phyloP scores from a whole-genome alignment of 2,329 filamentous ascomycete species.

The Pseudogymnoascus sp. region DNA sequence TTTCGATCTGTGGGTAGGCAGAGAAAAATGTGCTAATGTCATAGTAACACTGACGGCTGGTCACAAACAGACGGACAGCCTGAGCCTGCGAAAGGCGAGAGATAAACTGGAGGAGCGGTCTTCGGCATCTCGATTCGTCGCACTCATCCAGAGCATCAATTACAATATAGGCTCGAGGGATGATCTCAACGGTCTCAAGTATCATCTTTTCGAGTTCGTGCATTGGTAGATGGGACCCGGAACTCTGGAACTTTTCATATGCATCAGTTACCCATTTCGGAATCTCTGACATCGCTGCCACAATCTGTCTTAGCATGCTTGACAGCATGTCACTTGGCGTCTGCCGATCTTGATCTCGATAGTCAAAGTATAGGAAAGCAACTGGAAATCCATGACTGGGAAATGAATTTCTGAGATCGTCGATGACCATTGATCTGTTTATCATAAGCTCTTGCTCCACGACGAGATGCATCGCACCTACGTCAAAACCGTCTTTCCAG shows the following conservation, averaged over 20 bases:
- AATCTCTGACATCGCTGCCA: constrained; percentile 13
- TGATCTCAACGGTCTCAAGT: neutral
- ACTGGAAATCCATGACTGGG: constrained; percentile 12
- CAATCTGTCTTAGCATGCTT: constrained; percentile 24
- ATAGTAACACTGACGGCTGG: neutral
- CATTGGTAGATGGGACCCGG: constrained; percentile 12
- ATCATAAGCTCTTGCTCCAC: neutral
- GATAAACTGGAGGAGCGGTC: neutral
- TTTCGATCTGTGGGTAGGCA: constrained; percentile 12
- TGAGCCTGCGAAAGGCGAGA: neutral
- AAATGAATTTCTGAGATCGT: neutral
- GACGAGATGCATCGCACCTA: constrained; percentile 11
- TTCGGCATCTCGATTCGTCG: neutral
- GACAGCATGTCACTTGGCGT: constrained; percentile 18
- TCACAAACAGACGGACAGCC: neutral
- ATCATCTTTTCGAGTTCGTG: constrained; percentile 13
- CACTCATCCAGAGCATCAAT: neutral
- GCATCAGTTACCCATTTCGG: constrained; percentile 22
- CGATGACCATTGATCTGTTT: neutral
- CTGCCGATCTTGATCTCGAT: constrained; percentile 24
- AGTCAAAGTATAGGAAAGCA: constrained; percentile 28
- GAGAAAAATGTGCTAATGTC: neutral
- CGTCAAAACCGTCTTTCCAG: constrained; percentile 22
- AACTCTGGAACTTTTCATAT: constrained; percentile 18
- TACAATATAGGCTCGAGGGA: neutral